Conservation (phyloP, 2,329 filamentous ascomycete genomes). For the Paecilomyces formosus region DNA sequence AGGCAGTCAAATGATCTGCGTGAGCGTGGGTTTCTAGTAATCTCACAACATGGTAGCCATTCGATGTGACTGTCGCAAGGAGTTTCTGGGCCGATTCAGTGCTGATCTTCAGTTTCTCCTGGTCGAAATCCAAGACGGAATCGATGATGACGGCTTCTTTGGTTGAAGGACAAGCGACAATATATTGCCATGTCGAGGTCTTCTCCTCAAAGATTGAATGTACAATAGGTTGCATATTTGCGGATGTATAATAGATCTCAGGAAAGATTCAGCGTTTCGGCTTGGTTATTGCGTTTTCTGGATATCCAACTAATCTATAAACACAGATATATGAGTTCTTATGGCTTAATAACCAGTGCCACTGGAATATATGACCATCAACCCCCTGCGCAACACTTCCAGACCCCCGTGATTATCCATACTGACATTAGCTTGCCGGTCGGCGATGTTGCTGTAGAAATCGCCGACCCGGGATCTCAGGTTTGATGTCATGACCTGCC, state of each 20-base stretch:
- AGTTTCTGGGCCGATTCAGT: conserved; percentile 47
- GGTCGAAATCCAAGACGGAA: conserved; percentile 50
- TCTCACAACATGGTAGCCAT: conserved; percentile 39
- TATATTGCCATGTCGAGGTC: conserved; percentile 53
- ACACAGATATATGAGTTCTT: neutral
- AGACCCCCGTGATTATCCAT: neutral
- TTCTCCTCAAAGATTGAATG: conserved; percentile 33
- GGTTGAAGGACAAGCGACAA: conserved; percentile 47
- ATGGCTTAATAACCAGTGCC: neutral
- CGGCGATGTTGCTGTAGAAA: neutral
- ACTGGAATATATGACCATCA: neutral
- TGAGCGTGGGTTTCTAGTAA: conserved; percentile 57
- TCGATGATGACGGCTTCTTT: conserved; percentile 50
- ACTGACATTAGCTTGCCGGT: neutral
- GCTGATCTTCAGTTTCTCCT: conserved; percentile 29
- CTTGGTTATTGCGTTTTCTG: neutral
- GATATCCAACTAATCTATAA: neutral
- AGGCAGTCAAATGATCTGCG: conserved; percentile 53
- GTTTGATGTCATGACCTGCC: neutral
- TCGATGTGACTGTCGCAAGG: conserved; percentile 32
- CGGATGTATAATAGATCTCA: neutral
- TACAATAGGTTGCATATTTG: conserved; percentile 24
- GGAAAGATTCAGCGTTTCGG: neutral
- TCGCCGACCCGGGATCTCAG: neutral
- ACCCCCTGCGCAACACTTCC: neutral